Conservation (phyloP, 768 basidiomycete genomes). For the Calocera cornea region DNA sequence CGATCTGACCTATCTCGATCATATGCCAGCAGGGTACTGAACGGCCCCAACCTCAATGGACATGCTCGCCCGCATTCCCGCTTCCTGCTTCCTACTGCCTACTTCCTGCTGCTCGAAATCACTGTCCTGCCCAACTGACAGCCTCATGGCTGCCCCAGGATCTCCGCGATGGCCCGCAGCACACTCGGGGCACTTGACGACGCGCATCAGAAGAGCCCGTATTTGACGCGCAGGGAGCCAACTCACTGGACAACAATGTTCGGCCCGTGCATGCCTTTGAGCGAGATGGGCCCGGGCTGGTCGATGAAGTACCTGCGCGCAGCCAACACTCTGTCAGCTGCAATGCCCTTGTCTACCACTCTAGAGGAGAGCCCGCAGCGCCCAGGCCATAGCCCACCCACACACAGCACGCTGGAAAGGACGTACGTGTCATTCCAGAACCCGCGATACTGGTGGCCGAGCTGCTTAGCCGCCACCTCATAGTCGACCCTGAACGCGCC, state of each 20-base stretch:
- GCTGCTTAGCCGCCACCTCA: neutral
- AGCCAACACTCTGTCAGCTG: neutral
- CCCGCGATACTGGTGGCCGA: constrained; percentile 6
- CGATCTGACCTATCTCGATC: no score
- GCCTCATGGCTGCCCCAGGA: neutral
- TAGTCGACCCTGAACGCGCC: neutral
- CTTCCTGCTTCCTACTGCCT: no score
- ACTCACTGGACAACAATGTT: neutral
- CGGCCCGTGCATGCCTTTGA: neutral
- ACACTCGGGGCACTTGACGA: neutral
- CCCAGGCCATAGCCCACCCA: no score
- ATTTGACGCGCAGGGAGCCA: neutral
- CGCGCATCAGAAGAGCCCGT: neutral
- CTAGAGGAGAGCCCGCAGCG: no score
- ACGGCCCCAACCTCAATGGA: no score
- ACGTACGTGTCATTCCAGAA: constrained; percentile 10
- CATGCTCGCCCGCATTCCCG: no score
- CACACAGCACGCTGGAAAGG: no score
- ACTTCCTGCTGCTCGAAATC: no score
- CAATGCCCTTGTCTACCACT: neutral
- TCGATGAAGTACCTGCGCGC: neutral
- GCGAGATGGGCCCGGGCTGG: neutral
- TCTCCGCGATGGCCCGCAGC: neutral
- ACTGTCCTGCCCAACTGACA: no score
- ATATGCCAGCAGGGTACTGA: no score